Percentiles rank a stretch among this genome's conserved stretches.
Evolutionary conservation across 768 basidiomycete species (phyloP).

Genomic region (Infundibulicybe gibba): DNA sequence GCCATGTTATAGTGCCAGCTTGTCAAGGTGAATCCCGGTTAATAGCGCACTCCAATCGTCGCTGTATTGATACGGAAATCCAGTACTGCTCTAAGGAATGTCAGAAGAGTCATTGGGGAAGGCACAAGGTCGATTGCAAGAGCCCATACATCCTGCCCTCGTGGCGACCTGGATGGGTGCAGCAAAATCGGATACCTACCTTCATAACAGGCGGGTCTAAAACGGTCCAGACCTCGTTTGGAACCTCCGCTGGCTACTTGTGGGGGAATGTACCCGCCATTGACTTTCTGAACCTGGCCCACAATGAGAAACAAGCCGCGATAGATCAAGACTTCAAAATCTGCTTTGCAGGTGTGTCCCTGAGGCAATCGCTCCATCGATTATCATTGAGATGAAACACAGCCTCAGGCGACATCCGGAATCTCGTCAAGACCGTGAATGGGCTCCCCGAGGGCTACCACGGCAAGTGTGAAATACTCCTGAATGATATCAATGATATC

Average conservation of each 20-base stretch:
- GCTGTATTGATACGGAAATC: not conserved
- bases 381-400: not conserved
- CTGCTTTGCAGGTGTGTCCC: constrained; percentile 20
- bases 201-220: constrained; percentile 10
- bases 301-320: constrained; percentile 15
- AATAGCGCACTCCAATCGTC: not conserved
- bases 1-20: constrained; percentile 14
- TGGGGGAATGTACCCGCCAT: constrained; percentile 24
- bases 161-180: constrained; percentile 28
- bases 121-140: constrained; percentile 21
- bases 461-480: constrained; percentile 17
- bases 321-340: constrained; percentile 15
- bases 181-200: constrained; percentile 17
- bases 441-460: constrained; percentile 16
- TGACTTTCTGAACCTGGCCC: constrained; percentile 19
- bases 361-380: not conserved
- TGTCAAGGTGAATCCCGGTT: constrained; percentile 10
- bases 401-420: constrained; percentile 26
- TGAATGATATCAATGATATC: constrained; percentile 17
- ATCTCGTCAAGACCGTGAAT: constrained; percentile 25
- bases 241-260: constrained; percentile 6
- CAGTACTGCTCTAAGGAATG: constrained; percentile 32
- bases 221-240: not conserved
- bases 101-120: constrained; percentile 24
- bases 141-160: constrained; percentile 18